Conservation (phyloP, 257 asterid species). For the Capsicum pubescens region DNA sequence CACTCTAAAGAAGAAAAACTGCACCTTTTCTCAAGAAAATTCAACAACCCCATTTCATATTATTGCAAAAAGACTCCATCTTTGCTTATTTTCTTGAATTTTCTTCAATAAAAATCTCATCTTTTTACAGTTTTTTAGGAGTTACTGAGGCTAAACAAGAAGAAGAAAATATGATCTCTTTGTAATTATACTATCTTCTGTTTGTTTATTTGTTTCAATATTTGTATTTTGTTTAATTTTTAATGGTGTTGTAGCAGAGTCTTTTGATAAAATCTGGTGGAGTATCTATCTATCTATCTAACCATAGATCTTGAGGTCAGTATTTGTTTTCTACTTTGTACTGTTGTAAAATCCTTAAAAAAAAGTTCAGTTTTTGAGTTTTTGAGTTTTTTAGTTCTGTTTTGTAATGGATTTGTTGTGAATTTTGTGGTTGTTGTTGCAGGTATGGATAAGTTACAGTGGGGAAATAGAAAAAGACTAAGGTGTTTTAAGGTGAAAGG, state of each 20-base stretch:
- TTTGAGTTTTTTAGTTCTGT: no score
- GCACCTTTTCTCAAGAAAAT: neutral
- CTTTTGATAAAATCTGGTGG: neutral
- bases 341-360: neutral
- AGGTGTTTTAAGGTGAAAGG: slow-evolving; percentile 47
- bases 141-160: no score
- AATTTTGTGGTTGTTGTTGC: neutral
- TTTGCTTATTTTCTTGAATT: neutral
- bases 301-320: slow-evolving; percentile 18
- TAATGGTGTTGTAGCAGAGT: neutral
- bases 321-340: neutral
- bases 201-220: no score
- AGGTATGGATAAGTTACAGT: slow-evolving; percentile 49
- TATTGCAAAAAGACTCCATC: neutral
- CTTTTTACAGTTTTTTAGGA: no score
- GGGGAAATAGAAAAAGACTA: slow-evolving; percentile 50
- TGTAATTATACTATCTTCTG: no score
- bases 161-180: no score
- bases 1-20: slow-evolving; percentile 7
- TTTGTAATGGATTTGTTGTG: neutral
- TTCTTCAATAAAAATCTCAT: no score
- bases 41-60: slow-evolving; percentile 23
- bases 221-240: neutral
- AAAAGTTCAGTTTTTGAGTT: neutral
- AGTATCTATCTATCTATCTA: neutral